These are phyloP conservation scores for Polytrichum commune DNA, from an alignment of 225 moss, liverwort and hornwort genomes.

Conservation along the genomic window DNA sequence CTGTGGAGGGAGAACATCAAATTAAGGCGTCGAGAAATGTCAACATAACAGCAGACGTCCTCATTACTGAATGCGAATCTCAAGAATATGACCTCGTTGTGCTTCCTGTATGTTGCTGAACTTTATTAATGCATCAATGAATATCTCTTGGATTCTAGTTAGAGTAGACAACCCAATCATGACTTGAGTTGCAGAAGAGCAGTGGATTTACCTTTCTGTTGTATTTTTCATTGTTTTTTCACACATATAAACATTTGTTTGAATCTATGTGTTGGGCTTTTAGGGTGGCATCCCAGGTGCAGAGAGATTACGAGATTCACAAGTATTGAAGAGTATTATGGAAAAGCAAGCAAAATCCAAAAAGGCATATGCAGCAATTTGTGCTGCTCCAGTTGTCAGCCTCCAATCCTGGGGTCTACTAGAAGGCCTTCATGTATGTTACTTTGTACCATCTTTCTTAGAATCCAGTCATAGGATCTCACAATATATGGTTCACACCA, in stretches of 20 bases:
- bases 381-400: slow-evolving; percentile 81
- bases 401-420: slow-evolving; percentile 85
- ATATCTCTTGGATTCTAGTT: no score
- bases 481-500: no score
- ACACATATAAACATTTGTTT: slow-evolving; percentile 18
- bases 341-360: slow-evolving; percentile 62
- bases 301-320: slow-evolving; percentile 63
- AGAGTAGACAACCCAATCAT: no score
- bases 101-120: slow-evolving; percentile 31
- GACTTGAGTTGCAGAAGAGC: neutral
- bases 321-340: slow-evolving; percentile 51
- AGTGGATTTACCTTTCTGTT: neutral
- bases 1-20: slow-evolving; percentile 67
- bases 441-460: no score
- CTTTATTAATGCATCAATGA: no score
- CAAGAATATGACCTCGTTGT: slow-evolving; percentile 76
- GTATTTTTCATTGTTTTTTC: slow-evolving; percentile 8
- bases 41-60: slow-evolving; percentile 68
- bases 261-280: slow-evolving; percentile 26
- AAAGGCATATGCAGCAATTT: slow-evolving; percentile 69
- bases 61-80: slow-evolving; percentile 58
- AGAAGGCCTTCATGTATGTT: slow-evolving; percentile 57
- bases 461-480: no score
- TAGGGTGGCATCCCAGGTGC: slow-evolving; percentile 93
- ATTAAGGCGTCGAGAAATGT: slow-evolving; percentile 66